Conservation (phyloP, 2,329 filamentous ascomycete species). For the Aspergillus sp. region DNA sequence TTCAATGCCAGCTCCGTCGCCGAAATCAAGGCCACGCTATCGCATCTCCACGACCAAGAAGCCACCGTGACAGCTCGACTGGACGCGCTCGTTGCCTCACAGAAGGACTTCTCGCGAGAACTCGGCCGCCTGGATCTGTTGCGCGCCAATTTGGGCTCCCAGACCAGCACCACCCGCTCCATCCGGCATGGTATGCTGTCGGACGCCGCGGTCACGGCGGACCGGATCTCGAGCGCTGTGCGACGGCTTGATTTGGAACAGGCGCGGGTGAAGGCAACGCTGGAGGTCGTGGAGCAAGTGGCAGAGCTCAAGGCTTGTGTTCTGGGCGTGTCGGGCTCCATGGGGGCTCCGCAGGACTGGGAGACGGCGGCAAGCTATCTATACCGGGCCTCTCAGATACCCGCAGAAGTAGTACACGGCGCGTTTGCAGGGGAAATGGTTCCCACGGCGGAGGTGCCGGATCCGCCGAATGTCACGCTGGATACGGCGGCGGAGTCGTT, state of each 20-base stretch:
- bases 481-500: slow-evolving; percentile 81
- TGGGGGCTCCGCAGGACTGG: slow-evolving; percentile 98
- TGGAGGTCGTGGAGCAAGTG: slow-evolving; percentile 90
- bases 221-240: slow-evolving; percentile 76
- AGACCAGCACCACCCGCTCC: slow-evolving; percentile 71
- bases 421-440: slow-evolving; percentile 87
- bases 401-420: slow-evolving; percentile 69
- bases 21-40: slow-evolving; percentile 71
- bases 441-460: slow-evolving; percentile 89
- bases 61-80: slow-evolving; percentile 64
- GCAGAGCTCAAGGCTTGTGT: slow-evolving; percentile 95
- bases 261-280: slow-evolving; percentile 77
- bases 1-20: slow-evolving; percentile 65
- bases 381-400: slow-evolving; percentile 71
- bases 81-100: slow-evolving; percentile 67
- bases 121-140: slow-evolving; percentile 80
- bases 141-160: slow-evolving; percentile 77
- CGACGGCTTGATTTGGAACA: slow-evolving; percentile 86
- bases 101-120: slow-evolving; percentile 79
- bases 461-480: slow-evolving; percentile 78
- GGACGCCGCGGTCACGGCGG: slow-evolving; percentile 74
- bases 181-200: slow-evolving; percentile 89
- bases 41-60: slow-evolving; percentile 68
- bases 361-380: slow-evolving; percentile 90
- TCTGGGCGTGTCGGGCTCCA: slow-evolving; percentile 84